phyloP scores from a whole-genome alignment of 179 eudicot genomes.

The Kewa caespitosa region DNA sequence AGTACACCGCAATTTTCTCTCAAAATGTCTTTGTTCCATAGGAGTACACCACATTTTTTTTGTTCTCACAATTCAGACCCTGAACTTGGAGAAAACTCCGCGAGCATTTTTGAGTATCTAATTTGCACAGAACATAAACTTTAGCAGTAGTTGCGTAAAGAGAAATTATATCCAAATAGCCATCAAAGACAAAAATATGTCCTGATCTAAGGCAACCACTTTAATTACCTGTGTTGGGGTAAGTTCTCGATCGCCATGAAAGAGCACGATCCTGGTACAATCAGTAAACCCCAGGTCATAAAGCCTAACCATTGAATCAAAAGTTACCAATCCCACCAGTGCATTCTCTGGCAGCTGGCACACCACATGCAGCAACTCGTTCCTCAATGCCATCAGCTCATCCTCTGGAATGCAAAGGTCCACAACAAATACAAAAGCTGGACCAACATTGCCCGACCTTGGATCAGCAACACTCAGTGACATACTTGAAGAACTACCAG shows the following conservation, averaged over 20 bases:
- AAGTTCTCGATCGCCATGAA: slow-evolving; percentile 79
- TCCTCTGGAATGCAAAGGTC: slow-evolving; percentile 70
- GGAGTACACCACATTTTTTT: no score
- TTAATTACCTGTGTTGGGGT: slow-evolving; percentile 63
- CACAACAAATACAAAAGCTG: slow-evolving; percentile 81
- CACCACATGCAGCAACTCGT: slow-evolving; percentile 61
- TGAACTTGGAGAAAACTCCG: neutral
- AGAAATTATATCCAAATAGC: neutral
- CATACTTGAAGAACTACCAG: slow-evolving; percentile 26
- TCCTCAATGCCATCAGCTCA: slow-evolving; percentile 68
- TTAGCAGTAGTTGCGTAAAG: neutral
- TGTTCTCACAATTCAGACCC: neutral
- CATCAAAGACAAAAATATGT: neutral
- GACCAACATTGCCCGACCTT: slow-evolving; percentile 37
- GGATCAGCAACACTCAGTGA: slow-evolving; percentile 26
- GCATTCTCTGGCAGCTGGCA: slow-evolving; percentile 70
- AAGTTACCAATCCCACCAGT: slow-evolving; percentile 78
- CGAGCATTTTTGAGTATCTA: neutral
- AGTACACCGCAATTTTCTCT: neutral
- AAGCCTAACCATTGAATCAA: slow-evolving; percentile 78
- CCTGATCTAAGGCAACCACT: neutral
- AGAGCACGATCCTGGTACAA: slow-evolving; percentile 66
- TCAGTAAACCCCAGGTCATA: slow-evolving; percentile 80
- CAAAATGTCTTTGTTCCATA: neutral
- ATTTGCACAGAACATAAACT: neutral